Evolutionary conservation across 192 early-diverging fungal species (phyloP).

Genomic region (Spizellomyces punctatus): DNA sequence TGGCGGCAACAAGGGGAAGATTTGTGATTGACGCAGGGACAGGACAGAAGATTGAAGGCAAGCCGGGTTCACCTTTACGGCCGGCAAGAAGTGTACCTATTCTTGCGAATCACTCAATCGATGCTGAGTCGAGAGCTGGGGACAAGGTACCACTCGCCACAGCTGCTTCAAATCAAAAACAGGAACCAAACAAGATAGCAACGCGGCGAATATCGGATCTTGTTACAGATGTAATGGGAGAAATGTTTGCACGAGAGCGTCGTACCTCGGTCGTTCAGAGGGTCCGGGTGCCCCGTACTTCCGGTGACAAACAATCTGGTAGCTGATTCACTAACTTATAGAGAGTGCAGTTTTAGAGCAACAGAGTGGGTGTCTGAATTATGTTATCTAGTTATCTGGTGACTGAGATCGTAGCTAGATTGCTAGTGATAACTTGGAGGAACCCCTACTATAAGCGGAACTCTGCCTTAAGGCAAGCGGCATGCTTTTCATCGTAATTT

Average conservation of each 20-base stretch:
- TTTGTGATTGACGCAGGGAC: neutral
- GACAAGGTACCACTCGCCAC: neutral
- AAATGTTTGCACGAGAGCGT: conserved; percentile 6
- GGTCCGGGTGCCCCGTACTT: too few species aligned
- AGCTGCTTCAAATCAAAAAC: neutral
- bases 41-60: neutral
- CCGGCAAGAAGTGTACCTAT: neutral
- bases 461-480: conserved; percentile 39
- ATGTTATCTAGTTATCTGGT: too few species aligned
- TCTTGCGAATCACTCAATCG: neutral
- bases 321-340: too few species aligned
- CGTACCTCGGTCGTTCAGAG: neutral
- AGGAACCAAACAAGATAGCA: conserved; percentile 6
- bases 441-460: conserved; percentile 34
- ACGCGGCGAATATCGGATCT: conserved; percentile 1
- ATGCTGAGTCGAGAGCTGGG: neutral
- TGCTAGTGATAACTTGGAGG: too few species aligned
- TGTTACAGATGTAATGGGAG: conserved; percentile 2
- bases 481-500: conserved; percentile 26
- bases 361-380: too few species aligned
- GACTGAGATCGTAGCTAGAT: too few species aligned
- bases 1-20: neutral
- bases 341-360: too few species aligned
- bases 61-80: neutral
- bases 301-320: too few species aligned